Evolutionary conservation across 2,329 filamentous ascomycete species (phyloP), one percentile per base, ranked within the genome.

Genomic region (Colletotrichum echinochloae): DNA sequence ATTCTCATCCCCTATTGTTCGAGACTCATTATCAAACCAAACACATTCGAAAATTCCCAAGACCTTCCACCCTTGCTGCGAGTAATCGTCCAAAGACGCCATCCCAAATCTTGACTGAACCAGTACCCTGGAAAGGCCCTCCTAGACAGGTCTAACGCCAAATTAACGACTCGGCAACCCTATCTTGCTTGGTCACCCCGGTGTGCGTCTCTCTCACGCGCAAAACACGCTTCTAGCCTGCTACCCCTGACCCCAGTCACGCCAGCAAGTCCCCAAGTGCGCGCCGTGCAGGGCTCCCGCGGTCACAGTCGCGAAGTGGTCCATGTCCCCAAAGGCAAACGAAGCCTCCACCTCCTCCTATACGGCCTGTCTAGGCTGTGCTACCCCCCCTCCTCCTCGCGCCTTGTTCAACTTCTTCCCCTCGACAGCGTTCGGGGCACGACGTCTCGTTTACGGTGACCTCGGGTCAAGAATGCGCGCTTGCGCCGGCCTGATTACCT

Each of bases 281-380:
- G 69, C 69, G 59, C 69, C 69, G 69, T 71, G 69, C 69, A 71
- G 65, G 68, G 60, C 66, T 69, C 57, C 56, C 56, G 52, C 49
- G 30, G 61, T 60, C 54, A 55, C n/a, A 59, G 68, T 71, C 68
- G 64, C 65, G 69, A 64, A 52, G 54, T 60, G 65, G 52, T 26
- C 65, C 33, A 49, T 48, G 54, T 64, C 44, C 46, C 65, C 65
- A 70, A 65, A 60, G 65, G 41, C 54, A 71, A 70, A 71, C 65
- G 69, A 60, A 64, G 48, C 65, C 65, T 65, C 69, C 65, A 65
- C 66, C 69, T 60, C 54, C 48, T 59, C 65, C 39, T 59, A 48
- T 54, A 41, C 60, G 39, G 60, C 65, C 65, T 69, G 39, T 60
- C 65, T 26, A 68, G 60, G 69, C 60, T 70, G 67, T 67, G 57